These are phyloP conservation scores for Lithohypha guttulata DNA, from an alignment of 2,329 filamentous ascomycete species.

Conservation along the genomic window DNA sequence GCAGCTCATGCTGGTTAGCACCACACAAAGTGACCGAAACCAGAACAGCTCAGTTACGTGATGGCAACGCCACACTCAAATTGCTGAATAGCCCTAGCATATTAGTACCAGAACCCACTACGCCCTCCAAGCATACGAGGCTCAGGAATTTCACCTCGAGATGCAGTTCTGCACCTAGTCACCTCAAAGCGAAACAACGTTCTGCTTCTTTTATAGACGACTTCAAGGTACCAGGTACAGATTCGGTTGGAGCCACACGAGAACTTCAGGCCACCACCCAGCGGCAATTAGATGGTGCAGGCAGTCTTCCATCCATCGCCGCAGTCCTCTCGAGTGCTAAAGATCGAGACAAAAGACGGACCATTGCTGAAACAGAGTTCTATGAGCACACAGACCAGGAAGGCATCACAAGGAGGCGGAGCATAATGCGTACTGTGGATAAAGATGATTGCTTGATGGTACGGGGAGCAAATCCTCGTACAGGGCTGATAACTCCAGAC, in stretches of 20 bases:
- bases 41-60: background rate
- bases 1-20: background rate
- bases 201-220: too few species aligned
- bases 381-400: slow-evolving; percentile 8
- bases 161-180: too few species aligned
- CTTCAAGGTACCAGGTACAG: too few species aligned
- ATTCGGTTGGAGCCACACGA: too few species aligned
- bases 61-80: background rate
- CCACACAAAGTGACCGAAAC: background rate
- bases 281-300: slow-evolving; percentile 5
- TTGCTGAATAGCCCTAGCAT: background rate
- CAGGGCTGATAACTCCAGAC: slow-evolving; percentile 30
- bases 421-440: slow-evolving; percentile 15
- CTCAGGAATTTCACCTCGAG: too few species aligned
- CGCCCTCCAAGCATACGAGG: too few species aligned
- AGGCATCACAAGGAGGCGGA: slow-evolving; percentile 6
- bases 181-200: too few species aligned
- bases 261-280: too few species aligned
- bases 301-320: background rate
- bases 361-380: slow-evolving; percentile 5
- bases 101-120: too few species aligned
- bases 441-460: slow-evolving; percentile 28
- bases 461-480: slow-evolving; percentile 27
- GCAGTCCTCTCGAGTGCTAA: background rate
- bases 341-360: slow-evolving; percentile 3